phyloP scores from a whole-genome alignment of 441 rosid genomes.

The Euphorbia corollata region DNA sequence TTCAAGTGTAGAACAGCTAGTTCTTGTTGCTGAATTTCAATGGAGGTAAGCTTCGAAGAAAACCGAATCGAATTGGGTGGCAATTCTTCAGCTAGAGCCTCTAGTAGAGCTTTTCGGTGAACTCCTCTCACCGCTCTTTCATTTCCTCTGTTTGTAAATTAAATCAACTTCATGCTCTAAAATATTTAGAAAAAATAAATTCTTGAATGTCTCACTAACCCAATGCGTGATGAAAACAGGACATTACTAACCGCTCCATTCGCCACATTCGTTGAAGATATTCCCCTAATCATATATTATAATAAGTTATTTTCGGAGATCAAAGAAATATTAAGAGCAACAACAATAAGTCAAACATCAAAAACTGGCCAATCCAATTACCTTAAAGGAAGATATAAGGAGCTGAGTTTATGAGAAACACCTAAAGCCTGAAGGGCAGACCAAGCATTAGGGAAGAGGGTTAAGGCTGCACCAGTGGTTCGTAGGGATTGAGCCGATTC shows the following conservation, averaged over 20 bases:
- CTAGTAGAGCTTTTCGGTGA: slow-evolving; percentile 27
- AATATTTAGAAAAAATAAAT: neutral
- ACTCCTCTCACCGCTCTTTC: slow-evolving; percentile 20
- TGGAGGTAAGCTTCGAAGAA: slow-evolving; percentile 27
- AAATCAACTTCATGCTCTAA: neutral
- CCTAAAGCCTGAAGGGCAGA: slow-evolving; percentile 38
- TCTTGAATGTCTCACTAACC: slow-evolving; percentile 5
- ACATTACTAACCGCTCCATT: slow-evolving; percentile 22
- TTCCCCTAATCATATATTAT: slow-evolving; percentile 17
- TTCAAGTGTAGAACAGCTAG: slow-evolving; percentile 23
- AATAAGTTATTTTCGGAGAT: too few relatives aligned
- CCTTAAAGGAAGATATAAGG: slow-evolving; percentile 26
- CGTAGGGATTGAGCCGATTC: slow-evolving; percentile 29
- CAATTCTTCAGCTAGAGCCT: slow-evolving; percentile 39
- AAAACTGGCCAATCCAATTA: neutral
- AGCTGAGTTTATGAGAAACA: slow-evolving; percentile 35
- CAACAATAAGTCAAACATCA: too few relatives aligned
- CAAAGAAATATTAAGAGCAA: neutral
- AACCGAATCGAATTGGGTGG: slow-evolving; percentile 33
- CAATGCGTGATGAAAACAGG: neutral
- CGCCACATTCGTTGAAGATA: slow-evolving; percentile 19
- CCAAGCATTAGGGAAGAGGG: slow-evolving; percentile 40
- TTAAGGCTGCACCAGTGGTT: slow-evolving; percentile 29
- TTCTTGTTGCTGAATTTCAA: slow-evolving; percentile 22
- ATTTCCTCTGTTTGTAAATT: neutral